Evolutionary conservation across 768 basidiomycete species (phyloP), one percentile per base, ranked within the genome.

Genomic region (Astraeus odoratus): DNA sequence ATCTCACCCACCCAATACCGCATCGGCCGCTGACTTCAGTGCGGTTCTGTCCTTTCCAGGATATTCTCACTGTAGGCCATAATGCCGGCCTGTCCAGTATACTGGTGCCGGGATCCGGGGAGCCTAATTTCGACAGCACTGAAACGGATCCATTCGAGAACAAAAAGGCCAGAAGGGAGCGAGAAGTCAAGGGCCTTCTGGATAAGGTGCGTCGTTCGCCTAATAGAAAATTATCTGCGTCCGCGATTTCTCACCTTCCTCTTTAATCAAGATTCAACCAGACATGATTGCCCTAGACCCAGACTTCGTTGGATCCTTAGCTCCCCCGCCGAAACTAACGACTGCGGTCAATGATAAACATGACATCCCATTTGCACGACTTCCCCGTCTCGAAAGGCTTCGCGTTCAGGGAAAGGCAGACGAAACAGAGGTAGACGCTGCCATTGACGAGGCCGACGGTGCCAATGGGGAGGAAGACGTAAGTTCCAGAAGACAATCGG

Each of bases 61-160:
- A 95, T 64, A 68, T 88, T 23, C 75, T 95, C 18, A 83, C 81
- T 0, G 69, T 94, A 35, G 86, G 89, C 1, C 92, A 94, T 60
- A 59, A 73, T 4, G 71, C 70, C 0, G 95, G 95, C 1, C 69
- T 98, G 15, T 88, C 88, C 4, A 86, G 78, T 33, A 76, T 98
- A 41, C 73, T 98, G 44, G 83, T 98, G 0, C 96, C 96, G 0
- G 95, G 95, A 22, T 69, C 83, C 8, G 96, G 95, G 26, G 94
- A 98, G 63, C 80, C 94, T 37, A 93, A 96, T 71, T 95, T 93
- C 61, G 96, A 99, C 58, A 87, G 85, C 47, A 63, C 75, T 12
- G 96, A 98, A 63, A 89, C 91, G 0, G 94, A 99, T 76, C 92
- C 94, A 3, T 97, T 86, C 68, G 95, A 99, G 65, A 78, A 83